Conservation (phyloP, 345 rosid species). For the Arabidopsis thaliana region DNA sequence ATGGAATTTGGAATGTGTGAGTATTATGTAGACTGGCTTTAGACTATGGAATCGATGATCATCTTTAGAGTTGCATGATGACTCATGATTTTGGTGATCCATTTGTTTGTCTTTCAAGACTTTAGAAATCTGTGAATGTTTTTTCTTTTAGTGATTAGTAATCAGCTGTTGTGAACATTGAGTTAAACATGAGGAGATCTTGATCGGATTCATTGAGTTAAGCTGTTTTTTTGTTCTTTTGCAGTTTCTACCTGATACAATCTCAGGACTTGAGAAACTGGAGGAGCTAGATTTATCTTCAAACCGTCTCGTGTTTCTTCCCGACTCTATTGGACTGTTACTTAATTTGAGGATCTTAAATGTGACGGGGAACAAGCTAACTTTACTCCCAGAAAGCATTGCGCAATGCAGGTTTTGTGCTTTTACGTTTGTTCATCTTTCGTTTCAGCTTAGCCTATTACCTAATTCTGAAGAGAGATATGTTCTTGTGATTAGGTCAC, state of each 20-base stretch:
- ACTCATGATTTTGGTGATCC: constrained; percentile 12
- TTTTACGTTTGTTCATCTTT: constrained; percentile 5
- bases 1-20: not conserved
- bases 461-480: constrained; percentile 7
- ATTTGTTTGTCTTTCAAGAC: not conserved
- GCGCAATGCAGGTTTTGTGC: constrained; percentile 46
- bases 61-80: not conserved
- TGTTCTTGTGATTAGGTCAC: constrained; percentile 41
- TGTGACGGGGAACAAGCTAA: constrained; percentile 78
- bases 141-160: not conserved
- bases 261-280: constrained; percentile 72
- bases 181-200: not conserved
- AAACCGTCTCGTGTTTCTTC: constrained; percentile 63
- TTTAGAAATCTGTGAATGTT: not conserved
- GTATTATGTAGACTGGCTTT: not conserved
- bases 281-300: constrained; percentile 77
- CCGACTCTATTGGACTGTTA: constrained; percentile 81
- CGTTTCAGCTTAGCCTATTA: not conserved
- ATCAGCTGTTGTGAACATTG: not conserved
- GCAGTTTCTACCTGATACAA: constrained; percentile 88
- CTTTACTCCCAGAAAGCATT: constrained; percentile 79
- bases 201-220: constrained; percentile 6
- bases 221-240: constrained; percentile 10
- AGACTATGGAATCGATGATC: not conserved
- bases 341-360: constrained; percentile 65